A percentile compares a stretch with the other conserved stretches of the same genome.
Conservation (phyloP, 2,329 filamentous ascomycete species). For the Ophiostoma ulmi region DNA sequence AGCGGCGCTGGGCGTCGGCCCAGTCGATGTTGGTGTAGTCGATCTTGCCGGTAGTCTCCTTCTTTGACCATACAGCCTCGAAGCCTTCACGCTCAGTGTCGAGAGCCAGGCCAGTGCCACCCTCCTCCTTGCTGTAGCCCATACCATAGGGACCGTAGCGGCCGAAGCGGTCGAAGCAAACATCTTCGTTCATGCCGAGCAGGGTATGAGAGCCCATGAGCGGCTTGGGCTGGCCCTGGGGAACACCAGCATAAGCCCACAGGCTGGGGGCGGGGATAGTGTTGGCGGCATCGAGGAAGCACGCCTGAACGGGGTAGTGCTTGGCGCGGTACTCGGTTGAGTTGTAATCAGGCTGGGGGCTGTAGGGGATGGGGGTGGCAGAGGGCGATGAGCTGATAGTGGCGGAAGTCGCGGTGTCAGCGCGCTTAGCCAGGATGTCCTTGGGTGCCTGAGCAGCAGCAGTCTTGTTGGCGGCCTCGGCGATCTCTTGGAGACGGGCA, state of each 20-base stretch:
- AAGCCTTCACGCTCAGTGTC: conserved; percentile 67
- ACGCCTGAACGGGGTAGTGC: conserved; percentile 52
- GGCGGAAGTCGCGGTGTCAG: not conserved
- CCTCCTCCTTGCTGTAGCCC: conserved; percentile 69
- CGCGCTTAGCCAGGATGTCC: not conserved
- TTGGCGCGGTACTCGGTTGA: conserved; percentile 51
- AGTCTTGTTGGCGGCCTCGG: conserved; percentile 25
- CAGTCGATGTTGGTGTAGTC: conserved; percentile 54
- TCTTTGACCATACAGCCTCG: conserved; percentile 48
- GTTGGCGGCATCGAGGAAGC: conserved; percentile 58
- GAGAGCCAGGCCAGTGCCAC: conserved; percentile 65
- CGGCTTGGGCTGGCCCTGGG: conserved; percentile 68
- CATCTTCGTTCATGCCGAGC: conserved; percentile 67
- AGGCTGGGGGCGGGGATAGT: conserved; percentile 56
- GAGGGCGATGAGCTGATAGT: conserved; percentile 31
- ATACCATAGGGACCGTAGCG: conserved; percentile 79
- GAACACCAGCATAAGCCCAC: conserved; percentile 51
- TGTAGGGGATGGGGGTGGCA: conserved; percentile 50
- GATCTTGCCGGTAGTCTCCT: conserved; percentile 47
- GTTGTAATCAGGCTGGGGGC: conserved; percentile 63
- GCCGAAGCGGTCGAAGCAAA: conserved; percentile 85
- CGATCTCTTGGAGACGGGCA: conserved; percentile 19
- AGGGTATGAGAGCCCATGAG: conserved; percentile 71
- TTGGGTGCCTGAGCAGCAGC: conserved; percentile 30
- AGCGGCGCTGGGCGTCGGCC: conserved; percentile 50